Base-by-base conservation (phyloP, 2,329 filamentous ascomycete genomes). In the Ophiostoma quercus region DNA sequence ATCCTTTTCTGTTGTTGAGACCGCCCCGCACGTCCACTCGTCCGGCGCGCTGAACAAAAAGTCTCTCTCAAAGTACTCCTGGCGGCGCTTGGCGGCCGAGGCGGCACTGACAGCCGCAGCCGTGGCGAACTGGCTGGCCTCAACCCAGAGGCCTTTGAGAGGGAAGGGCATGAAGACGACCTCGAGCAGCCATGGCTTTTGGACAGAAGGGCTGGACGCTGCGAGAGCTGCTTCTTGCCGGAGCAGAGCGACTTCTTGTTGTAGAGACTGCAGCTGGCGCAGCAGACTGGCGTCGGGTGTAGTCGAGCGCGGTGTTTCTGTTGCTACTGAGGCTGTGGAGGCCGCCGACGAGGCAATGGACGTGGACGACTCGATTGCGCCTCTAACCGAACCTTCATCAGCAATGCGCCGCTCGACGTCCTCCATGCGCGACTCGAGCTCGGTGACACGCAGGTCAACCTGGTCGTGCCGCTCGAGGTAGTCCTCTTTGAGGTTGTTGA, bases 101-200 rank as follows among this genome's bases (percentile, higher is more conserved):
- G 72, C 72, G 0, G 72, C 71, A 0, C 72, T 69, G 3, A 71
- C 69, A 11, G 70, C 71, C 41, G 75, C 76, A 2, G 76, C 71
- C 67, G 79, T 81, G 0, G 73, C 70, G 76, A 87, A 86, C 2
- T 85, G 81, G 71, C 80, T 76, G 3, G 80, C 77, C 63, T 80
- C 79, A 71, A 85, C 80, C 86, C 86, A 88, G 6, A 88, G 74
- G 29, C 81, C 83, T 73, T 83, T 85, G 7, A 88, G 78, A 1
- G 84, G 82, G 77, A 92, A 94, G 0, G 91, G 91, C 8, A 94
- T 77, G 70, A 93, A 87, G 1, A 94, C 87, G 4, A 94, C 88
- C 75, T 94, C 90, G 1, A 94, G 80, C 73, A 90, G 86, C 89
- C 90, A 93, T 0, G 90, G 89, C n/a, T 41, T 43, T 32, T 41